Percentiles rank a stretch among this genome's conserved stretches.
Evolutionary conservation across 176 grass and related monocot genomes (phyloP).

Genomic region (barley (Hordeum vulgare)): DNA sequence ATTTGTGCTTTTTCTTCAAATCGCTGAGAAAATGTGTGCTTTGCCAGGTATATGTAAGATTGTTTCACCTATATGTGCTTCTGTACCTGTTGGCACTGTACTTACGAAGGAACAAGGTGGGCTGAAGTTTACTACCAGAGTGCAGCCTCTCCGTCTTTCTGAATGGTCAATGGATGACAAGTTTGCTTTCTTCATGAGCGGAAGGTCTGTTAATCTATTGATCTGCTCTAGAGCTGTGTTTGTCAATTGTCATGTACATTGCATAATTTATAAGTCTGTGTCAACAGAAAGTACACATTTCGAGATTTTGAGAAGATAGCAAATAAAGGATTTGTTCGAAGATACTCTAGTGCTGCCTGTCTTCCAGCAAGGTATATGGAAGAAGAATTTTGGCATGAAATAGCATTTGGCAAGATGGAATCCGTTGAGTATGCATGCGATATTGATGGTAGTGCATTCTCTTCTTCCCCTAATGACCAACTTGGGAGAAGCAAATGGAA

Average conservation of each 20-base stretch:
- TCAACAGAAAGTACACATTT: slow-evolving; percentile 92
- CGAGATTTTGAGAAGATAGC: slow-evolving; percentile 98
- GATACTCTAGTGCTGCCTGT: slow-evolving; percentile 79
- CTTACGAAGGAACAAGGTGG: slow-evolving; percentile 84
- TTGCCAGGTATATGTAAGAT: slow-evolving; percentile 94
- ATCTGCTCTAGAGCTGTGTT: neutral
- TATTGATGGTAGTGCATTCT: slow-evolving; percentile 90
- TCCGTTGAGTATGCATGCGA: slow-evolving; percentile 98
- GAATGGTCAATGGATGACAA: slow-evolving; percentile 88
- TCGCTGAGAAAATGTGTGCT: neutral
- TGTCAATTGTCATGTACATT: slow-evolving; percentile 12
- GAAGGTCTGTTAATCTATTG: slow-evolving; percentile 56
- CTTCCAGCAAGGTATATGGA: slow-evolving; percentile 83
- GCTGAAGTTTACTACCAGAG: slow-evolving; percentile 84
- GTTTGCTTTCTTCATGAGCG: slow-evolving; percentile 94
- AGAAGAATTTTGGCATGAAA: slow-evolving; percentile 99
- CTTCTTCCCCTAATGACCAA: slow-evolving; percentile 68
- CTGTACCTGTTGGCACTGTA: slow-evolving; percentile 69
- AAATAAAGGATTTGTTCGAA: slow-evolving; percentile 86
- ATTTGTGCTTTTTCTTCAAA: neutral
- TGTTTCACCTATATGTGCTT: slow-evolving; percentile 70
- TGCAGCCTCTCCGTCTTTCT: slow-evolving; percentile 89
- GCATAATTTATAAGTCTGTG: slow-evolving; percentile 4
- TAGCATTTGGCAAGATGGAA: slow-evolving; percentile 89
- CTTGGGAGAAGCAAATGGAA: slow-evolving; percentile 93